Evolutionary conservation across 495 filamentous ascomycete genomes (phyloP), one percentile per base, ranked within the genome.

Genomic region (Lichenothelia convexa): DNA sequence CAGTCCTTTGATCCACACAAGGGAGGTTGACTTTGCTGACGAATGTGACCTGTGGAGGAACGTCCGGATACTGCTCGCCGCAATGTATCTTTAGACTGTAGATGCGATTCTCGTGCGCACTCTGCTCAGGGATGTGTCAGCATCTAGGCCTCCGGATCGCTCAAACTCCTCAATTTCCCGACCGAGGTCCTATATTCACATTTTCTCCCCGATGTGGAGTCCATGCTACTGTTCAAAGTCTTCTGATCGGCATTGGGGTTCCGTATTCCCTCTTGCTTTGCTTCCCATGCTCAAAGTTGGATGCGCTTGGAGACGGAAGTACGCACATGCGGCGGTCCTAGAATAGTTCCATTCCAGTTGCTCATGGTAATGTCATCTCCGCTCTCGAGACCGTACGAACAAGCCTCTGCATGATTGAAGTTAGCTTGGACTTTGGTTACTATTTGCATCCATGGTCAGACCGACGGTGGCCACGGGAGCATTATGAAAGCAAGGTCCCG

Each of bases 11-110:
- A 58, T 81, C 81, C 32, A 97, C 89, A 45, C 89, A 91, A 21
- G 89, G 89, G 5, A 95, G 73, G 58, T 97, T 97, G 59, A 97
- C 78, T 51, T 79, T 78, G 40, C 80, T 92, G 40, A 84, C 72
- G 50, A 97, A 95, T 49, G 85, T 73, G 44, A 97, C 78, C 12
- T 72, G 73, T 0, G 89, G 89, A 24, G 89, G 91, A 38, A 69
- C 62, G 50, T 89, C 83, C 5, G 89, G 89, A 53, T 97, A 97
- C 40, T 80, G 63, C 27, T 75, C 63, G 36, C 87, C 86, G 57
- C 89, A 97, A 63, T 95, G 82, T 56, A 97, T 93, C 56, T 93
- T 92, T 38, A 95, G 67, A 49, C 79, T 87, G 65, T 97, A 97
- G 59, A 97, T 97, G 41, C 89, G 78, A 58, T 95, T 95, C 63